These are phyloP conservation scores for Mayamaea pseudoterrestris DNA, from an alignment of 108 stramenopile genomes.

Conservation along the genomic window DNA sequence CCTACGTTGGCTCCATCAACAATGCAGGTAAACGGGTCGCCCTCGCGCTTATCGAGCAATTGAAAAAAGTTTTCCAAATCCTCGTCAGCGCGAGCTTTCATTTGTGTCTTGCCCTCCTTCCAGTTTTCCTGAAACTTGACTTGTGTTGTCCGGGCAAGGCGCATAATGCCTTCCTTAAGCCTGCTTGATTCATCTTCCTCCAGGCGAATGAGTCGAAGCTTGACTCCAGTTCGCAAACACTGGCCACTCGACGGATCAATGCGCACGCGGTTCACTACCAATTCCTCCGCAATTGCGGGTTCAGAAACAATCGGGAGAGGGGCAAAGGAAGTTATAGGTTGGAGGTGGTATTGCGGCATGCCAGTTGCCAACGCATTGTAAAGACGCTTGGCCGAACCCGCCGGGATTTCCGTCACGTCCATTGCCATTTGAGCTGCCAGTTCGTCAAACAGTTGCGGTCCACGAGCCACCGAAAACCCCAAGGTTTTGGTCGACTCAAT, in stretches of 20 bases:
- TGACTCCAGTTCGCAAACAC: constrained; percentile 25
- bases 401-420: constrained; percentile 47
- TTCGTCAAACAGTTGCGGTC: constrained; percentile 57
- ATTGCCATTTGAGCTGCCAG: constrained; percentile 58
- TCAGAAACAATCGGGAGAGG: neutral
- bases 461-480: constrained; percentile 29
- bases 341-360: constrained; percentile 24
- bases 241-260: constrained; percentile 36
- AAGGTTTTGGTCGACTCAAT: constrained; percentile 38
- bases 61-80: constrained; percentile 44
- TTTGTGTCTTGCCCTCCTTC: constrained; percentile 5
- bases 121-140: constrained; percentile 11
- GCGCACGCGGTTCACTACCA: constrained; percentile 42
- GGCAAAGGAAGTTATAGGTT: neutral
- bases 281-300: neutral
- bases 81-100: constrained; percentile 6
- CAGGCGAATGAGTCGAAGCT: constrained; percentile 52
- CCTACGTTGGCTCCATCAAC: constrained; percentile 74
- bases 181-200: constrained; percentile 40
- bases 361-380: constrained; percentile 47
- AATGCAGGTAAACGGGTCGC: constrained; percentile 72
- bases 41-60: constrained; percentile 53
- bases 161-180: constrained; percentile 32
- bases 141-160: constrained; percentile 23
- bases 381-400: constrained; percentile 54